Percentiles rank a stretch among this genome's conserved stretches.
Conservation (phyloP, 2,329 filamentous ascomycete genomes). For the Neurospora sp. region DNA sequence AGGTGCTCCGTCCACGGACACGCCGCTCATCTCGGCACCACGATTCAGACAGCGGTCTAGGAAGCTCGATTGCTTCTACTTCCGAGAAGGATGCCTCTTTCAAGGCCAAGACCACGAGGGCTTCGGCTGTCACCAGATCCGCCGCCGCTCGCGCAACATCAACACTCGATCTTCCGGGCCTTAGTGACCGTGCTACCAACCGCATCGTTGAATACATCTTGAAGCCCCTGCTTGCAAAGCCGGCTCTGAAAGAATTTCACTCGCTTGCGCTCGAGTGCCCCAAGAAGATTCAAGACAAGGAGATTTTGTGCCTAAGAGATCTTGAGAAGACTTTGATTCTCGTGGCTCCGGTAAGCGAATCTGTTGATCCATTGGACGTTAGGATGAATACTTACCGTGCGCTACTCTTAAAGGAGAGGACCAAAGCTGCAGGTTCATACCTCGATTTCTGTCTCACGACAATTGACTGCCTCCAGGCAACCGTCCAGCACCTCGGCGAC, state of each 20-base stretch:
- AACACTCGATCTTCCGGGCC: conserved; percentile 42
- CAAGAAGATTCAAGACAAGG: conserved; percentile 68
- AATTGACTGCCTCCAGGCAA: conserved; percentile 82
- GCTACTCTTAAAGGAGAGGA: conserved; percentile 67
- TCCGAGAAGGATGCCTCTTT: conserved; percentile 39
- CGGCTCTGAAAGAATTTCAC: conserved; percentile 69
- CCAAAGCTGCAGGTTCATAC: conserved; percentile 62
- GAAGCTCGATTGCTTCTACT: conserved; percentile 64
- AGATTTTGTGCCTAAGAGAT: conserved; percentile 85
- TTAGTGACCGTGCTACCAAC: conserved; percentile 61
- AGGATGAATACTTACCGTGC: conserved; percentile 60
- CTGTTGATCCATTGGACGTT: conserved; percentile 39
- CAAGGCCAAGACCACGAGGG: conserved; percentile 28
- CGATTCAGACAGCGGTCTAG: conserved; percentile 79
- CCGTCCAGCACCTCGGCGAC: conserved; percentile 76
- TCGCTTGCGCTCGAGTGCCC: conserved; percentile 70
- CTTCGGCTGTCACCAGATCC: conserved; percentile 53
- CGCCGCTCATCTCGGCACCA: conserved; percentile 54
- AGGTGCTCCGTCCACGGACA: conserved; percentile 41
- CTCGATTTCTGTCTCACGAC: conserved; percentile 84
- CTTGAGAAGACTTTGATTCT: conserved; percentile 89
- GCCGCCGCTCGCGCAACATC: conserved; percentile 38
- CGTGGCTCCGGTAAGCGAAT: conserved; percentile 82
- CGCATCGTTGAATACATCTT: conserved; percentile 75
- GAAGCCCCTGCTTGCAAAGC: conserved; percentile 64